phyloP scores from a whole-genome alignment of 352 stramenopile species.

The Phytopythium vexans region DNA sequence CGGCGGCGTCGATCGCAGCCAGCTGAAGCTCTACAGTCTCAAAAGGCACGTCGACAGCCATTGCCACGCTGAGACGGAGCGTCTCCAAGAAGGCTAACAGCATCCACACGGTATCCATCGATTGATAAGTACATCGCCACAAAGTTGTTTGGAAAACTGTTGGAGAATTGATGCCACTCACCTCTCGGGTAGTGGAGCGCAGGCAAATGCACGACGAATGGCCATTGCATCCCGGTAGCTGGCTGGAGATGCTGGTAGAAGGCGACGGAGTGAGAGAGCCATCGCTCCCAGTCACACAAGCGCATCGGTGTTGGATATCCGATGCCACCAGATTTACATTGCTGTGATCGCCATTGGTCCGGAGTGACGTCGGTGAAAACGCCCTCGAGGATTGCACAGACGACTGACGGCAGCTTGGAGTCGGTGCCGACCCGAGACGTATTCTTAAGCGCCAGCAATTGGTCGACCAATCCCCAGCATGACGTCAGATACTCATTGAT shows the following conservation, averaged over 20 bases:
- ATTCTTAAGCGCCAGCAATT: conserved; percentile 22
- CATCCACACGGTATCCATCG: not conserved
- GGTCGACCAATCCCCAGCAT: conserved; percentile 36
- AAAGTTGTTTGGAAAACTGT: not conserved
- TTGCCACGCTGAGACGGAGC: conserved; percentile 25
- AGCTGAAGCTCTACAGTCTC: conserved; percentile 15
- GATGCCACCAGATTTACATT: too few relatives aligned
- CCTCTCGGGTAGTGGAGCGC: conserved; percentile 41
- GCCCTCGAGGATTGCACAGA: conserved; percentile 15
- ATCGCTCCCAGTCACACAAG: conserved; percentile 21
- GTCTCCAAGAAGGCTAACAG: conserved; percentile 32
- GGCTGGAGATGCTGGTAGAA: conserved; percentile 30
- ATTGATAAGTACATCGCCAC: too few relatives aligned
- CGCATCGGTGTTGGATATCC: conserved; percentile 20
- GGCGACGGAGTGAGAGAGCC: conserved; percentile 22
- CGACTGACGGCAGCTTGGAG: conserved; percentile 11
- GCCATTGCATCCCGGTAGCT: conserved; percentile 9
- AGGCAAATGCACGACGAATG: conserved; percentile 27
- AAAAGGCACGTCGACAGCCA: conserved; percentile 13
- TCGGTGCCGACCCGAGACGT: conserved; percentile 7
- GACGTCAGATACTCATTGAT: conserved; percentile 44
- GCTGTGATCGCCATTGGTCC: not conserved
- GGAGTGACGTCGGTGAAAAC: conserved; percentile 9
- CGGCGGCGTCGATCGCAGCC: conserved; percentile 8
- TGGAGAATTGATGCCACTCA: conserved; percentile 9